Evolutionary conservation across 2,329 filamentous ascomycete genomes (phyloP).

Genomic region (Chrysosporium queenslandicum): DNA sequence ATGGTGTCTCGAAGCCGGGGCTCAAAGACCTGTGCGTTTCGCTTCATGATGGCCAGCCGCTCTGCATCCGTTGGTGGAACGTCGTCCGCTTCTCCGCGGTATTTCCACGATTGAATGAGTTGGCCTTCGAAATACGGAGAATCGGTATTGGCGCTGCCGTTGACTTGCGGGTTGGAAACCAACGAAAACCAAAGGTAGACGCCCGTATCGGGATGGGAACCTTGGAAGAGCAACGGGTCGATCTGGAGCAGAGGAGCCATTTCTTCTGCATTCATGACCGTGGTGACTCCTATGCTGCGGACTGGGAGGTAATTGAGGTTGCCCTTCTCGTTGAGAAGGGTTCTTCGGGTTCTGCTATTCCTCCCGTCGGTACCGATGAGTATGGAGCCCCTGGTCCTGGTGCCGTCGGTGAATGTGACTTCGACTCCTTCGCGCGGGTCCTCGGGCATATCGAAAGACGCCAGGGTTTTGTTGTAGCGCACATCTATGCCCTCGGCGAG

Average conservation of each 20-base stretch:
- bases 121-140: not conserved
- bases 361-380: conserved; percentile 61
- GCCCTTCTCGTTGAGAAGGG: conserved; percentile 35
- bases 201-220: conserved; percentile 25
- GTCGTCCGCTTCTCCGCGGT: not conserved
- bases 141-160: not conserved
- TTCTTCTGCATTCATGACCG: conserved; percentile 34
- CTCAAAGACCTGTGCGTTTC: conserved; percentile 28
- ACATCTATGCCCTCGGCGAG: conserved; percentile 23
- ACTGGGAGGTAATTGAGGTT: conserved; percentile 31
- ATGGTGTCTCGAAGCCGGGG: not conserved
- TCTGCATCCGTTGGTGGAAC: not conserved
- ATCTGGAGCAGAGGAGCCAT: conserved; percentile 37
- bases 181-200: conserved; percentile 42
- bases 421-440: not conserved
- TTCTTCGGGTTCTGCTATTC: conserved; percentile 53
- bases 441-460: conserved; percentile 1
- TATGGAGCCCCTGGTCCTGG: conserved; percentile 17
- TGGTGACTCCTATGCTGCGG: conserved; percentile 39
- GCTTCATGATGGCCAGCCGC: conserved; percentile 24
- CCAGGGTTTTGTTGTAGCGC: conserved; percentile 7
- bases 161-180: conserved; percentile 27
- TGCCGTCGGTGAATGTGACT: conserved; percentile 10
- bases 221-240: conserved; percentile 34
- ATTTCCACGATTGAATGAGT: not conserved